These are phyloP conservation scores for Phenoliferia sp. DNA, from an alignment of 1,284 basidiomycete species.

Conservation along the genomic window DNA sequence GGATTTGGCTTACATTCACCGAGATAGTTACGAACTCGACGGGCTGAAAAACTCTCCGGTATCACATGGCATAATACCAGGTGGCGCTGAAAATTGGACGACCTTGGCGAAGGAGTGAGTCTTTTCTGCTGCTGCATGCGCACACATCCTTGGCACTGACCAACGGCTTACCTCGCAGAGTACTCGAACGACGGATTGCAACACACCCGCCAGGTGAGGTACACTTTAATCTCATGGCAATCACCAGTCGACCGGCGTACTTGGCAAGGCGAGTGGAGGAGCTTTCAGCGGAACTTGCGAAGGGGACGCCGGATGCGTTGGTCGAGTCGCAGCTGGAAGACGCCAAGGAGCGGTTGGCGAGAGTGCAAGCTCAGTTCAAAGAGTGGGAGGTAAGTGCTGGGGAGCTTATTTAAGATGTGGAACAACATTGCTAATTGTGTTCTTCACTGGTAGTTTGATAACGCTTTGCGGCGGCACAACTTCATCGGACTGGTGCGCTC, in stretches of 20 bases:
- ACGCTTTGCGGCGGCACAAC: slow-evolving; percentile 72
- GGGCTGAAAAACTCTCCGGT: slow-evolving; percentile 73
- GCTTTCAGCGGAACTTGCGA: background rate
- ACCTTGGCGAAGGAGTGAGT: slow-evolving; percentile 59
- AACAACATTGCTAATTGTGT: too few relatives aligned
- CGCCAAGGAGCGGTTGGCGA: slow-evolving; percentile 44
- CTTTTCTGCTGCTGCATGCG: background rate
- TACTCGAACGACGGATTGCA: slow-evolving; percentile 46
- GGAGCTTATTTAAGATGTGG: too few relatives aligned
- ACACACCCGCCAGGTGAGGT: slow-evolving; percentile 42
- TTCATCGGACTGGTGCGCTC: slow-evolving; percentile 62
- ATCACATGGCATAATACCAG: slow-evolving; percentile 57
- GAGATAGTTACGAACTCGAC: slow-evolving; percentile 69
- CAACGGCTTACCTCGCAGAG: slow-evolving; percentile 7
- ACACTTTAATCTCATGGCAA: slow-evolving; percentile 82
- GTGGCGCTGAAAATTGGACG: slow-evolving; percentile 63
- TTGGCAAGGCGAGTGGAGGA: background rate
- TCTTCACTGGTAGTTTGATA: too few relatives aligned
- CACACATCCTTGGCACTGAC: too few relatives aligned
- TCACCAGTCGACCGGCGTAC: slow-evolving; percentile 42
- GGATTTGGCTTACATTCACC: background rate
- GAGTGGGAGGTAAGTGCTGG: slow-evolving; percentile 65
- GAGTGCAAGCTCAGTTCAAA: slow-evolving; percentile 68
- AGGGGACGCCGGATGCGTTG: slow-evolving; percentile 4
- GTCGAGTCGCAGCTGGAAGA: slow-evolving; percentile 6